These are phyloP conservation scores for Lactifluus hygrophoroides DNA, from an alignment of 768 basidiomycete genomes.

Conservation along the genomic window DNA sequence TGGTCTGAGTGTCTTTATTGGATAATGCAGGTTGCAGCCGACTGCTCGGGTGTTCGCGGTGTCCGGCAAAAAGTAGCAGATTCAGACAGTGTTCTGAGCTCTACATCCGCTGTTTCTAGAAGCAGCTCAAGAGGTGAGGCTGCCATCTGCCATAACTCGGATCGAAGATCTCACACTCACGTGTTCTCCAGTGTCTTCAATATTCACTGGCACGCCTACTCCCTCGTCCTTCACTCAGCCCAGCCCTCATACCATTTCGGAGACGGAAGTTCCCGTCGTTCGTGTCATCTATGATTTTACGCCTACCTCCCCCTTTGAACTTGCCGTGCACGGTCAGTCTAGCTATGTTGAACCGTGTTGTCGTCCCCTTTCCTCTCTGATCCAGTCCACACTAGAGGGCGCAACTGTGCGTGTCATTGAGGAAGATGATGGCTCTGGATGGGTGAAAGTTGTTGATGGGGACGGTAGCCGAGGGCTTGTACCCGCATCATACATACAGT, in stretches of 20 bases:
- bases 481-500: conserved; percentile 72
- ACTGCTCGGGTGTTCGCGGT: conserved; percentile 39
- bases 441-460: conserved; percentile 65
- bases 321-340: conserved; percentile 51
- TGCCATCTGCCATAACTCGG: conserved; percentile 3
- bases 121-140: conserved; percentile 24
- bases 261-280: conserved; percentile 41
- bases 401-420: conserved; percentile 57
- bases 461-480: conserved; percentile 62
- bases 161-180: conserved; percentile 15
- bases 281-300: conserved; percentile 68
- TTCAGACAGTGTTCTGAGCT: conserved; percentile 24
- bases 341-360: background rate
- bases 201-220: conserved; percentile 29
- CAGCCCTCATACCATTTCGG: conserved; percentile 31
- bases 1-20: conserved; percentile 7
- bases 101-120: conserved; percentile 30
- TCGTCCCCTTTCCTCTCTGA: background rate
- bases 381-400: conserved; percentile 45
- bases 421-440: conserved; percentile 79
- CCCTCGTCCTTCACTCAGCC: conserved; percentile 50
- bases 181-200: conserved; percentile 18
- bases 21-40: conserved; percentile 54
- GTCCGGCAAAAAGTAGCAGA: conserved; percentile 19
- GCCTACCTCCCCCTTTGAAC: conserved; percentile 70